These are phyloP conservation scores for Croton setiger DNA, from an alignment of 441 rosid species.

Conservation along the genomic window DNA sequence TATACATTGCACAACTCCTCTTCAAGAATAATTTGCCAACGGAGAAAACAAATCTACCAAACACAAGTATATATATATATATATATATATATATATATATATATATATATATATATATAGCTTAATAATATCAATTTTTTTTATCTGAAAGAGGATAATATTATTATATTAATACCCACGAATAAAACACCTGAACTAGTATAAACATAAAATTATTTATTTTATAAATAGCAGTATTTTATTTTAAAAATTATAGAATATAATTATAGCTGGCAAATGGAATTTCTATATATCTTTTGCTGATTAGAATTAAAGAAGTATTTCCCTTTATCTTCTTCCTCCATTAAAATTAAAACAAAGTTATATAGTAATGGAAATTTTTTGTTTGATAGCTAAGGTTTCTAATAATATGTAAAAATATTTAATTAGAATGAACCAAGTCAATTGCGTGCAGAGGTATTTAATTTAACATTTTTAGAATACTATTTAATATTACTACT, in stretches of 20 bases:
- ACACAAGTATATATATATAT: not conserved
- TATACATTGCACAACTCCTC: too few relatives aligned
- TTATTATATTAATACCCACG: too few relatives aligned
- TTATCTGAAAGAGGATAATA: too few relatives aligned
- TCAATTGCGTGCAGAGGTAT: not conserved
- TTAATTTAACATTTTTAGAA: not conserved
- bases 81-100: not conserved
- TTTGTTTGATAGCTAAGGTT: constrained; percentile 9
- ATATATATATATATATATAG: not conserved
- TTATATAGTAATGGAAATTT: not conserved
- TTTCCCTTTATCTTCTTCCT: not conserved
- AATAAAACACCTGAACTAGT: too few relatives aligned
- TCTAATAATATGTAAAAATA: not conserved
- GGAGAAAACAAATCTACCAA: not conserved
- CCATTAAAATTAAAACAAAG: too few relatives aligned
- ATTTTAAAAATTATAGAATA: too few relatives aligned
- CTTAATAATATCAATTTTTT: too few relatives aligned
- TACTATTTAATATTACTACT: not conserved
- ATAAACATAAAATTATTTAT: too few relatives aligned
- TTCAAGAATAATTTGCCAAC: too few relatives aligned
- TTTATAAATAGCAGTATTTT: too few relatives aligned
- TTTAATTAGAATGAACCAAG: not conserved
- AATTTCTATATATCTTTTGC: not conserved
- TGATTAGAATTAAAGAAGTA: not conserved
- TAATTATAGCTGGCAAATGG: constrained; percentile 9